Evolutionary conservation across 371 early-diverging fungal species (phyloP).

Genomic region (Saksenaea oblongispora): DNA sequence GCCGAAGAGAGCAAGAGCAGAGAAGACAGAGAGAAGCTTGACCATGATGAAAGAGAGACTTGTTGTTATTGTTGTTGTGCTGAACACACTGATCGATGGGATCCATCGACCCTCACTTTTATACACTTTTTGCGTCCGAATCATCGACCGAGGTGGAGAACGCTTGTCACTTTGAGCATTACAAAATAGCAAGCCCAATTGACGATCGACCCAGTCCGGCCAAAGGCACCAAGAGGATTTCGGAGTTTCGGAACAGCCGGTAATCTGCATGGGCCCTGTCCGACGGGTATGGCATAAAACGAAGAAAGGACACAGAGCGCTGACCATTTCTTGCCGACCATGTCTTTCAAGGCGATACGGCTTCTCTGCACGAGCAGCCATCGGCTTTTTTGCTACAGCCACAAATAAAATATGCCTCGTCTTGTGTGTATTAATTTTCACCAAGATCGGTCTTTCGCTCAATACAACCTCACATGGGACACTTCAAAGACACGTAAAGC

Average conservation of each 20-base stretch:
- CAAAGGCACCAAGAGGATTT: neutral
- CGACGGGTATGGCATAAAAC: too few species aligned
- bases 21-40: neutral
- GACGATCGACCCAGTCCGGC: neutral
- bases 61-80: neutral
- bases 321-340: too few species aligned
- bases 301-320: too few species aligned
- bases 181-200: neutral
- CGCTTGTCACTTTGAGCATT: neutral
- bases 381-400: too few species aligned
- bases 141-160: neutral
- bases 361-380: too few species aligned
- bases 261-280: too few species aligned
- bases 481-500: too few species aligned
- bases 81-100: neutral
- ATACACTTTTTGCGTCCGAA: neutral
- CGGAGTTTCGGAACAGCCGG: neutral
- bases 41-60: neutral
- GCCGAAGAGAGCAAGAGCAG: neutral
- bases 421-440: too few species aligned
- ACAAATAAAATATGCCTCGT: too few species aligned
- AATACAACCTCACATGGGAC: too few species aligned
- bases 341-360: too few species aligned
- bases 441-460: too few species aligned
- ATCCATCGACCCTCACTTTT: neutral